Evolutionary conservation across 2,329 filamentous ascomycete genomes (phyloP).

Genomic region (Periglandula ipomoeae): DNA sequence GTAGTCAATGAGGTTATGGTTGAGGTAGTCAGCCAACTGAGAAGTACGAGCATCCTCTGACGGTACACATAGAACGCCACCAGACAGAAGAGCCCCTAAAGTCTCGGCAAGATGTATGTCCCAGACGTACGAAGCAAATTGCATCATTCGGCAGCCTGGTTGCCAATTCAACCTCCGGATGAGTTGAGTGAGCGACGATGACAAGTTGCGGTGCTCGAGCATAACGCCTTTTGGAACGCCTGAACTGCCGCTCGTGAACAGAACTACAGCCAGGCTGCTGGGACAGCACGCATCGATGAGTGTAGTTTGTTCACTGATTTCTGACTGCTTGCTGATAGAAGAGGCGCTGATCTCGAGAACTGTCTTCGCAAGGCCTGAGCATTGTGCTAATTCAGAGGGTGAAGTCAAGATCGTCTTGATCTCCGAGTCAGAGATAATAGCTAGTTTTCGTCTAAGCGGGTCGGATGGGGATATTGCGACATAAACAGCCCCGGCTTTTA

Average conservation of each 20-base stretch:
- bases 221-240: neutral
- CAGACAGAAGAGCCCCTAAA: neutral
- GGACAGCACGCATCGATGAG: too few relatives aligned
- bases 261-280: too few relatives aligned
- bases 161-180: neutral
- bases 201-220: neutral
- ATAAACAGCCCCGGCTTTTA: slow-evolving; percentile 1
- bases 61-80: neutral
- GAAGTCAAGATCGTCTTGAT: neutral
- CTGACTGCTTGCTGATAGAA: too few relatives aligned
- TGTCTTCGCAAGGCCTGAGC: too few relatives aligned
- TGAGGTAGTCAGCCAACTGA: neutral
- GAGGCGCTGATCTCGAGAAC: too few relatives aligned
- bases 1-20: neutral
- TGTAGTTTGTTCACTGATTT: too few relatives aligned
- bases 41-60: neutral
- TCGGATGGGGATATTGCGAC: neutral
- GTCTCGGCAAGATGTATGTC: neutral
- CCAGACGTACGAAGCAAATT: neutral
- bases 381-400: too few relatives aligned
- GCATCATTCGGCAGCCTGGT: neutral
- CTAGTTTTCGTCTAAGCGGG: neutral
- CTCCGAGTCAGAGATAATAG: neutral
- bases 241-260: neutral
- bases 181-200: neutral